Evolutionary conservation across 2,329 filamentous ascomycete genomes (phyloP), one percentile per base, ranked within the genome.

Genomic region (Exophiala mesophila): DNA sequence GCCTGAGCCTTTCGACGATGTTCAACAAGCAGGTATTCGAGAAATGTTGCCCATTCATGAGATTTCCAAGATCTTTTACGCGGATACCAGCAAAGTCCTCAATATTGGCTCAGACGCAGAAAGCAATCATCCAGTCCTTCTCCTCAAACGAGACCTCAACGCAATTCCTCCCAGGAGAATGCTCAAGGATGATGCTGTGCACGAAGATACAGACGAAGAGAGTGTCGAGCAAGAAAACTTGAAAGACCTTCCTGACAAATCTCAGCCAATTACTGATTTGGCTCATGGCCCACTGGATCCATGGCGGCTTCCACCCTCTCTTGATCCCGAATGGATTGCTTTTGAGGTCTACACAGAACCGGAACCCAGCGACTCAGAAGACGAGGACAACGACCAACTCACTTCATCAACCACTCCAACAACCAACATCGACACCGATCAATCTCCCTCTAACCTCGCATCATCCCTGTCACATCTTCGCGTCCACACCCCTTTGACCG

Each of bases 1-100:
- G 36, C 76, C 77, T 5, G 71, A 71, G 2, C 67, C 68, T 0
- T 85, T 76, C 50, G 80, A 82, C 49, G 80, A 77, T 34, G 70
- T 86, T 21, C 48, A 61, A 3, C 62, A 70, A 9, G 82, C 83
- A 10, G 83, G 83, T 2, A 75, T 85, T 19, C 70, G 82, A 34
- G 80, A 85, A 52, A 69, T 77, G 26, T 65, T 87, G 12, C 83
- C 83, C 1, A 76, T 86, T 15, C 80, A 86, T 57, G 77, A 86
- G 56, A 76, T 95, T 4, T 85, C 88, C 4, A 95, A 94, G 59
- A 87, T 95, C 21, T 94, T 95, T 64, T 96, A 95, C 57, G 88
- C 88, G 1, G 86, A 94, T 53, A 94, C 87, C 0, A 88, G 88
- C 13, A 86, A 86, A 54, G 86, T 96, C 7, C 71, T 96, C 18